Percentiles rank a stretch among this genome's conserved stretches.
phyloP scores from a whole-genome alignment of 331 rosid species.

The Phaseolus coccineus region DNA sequence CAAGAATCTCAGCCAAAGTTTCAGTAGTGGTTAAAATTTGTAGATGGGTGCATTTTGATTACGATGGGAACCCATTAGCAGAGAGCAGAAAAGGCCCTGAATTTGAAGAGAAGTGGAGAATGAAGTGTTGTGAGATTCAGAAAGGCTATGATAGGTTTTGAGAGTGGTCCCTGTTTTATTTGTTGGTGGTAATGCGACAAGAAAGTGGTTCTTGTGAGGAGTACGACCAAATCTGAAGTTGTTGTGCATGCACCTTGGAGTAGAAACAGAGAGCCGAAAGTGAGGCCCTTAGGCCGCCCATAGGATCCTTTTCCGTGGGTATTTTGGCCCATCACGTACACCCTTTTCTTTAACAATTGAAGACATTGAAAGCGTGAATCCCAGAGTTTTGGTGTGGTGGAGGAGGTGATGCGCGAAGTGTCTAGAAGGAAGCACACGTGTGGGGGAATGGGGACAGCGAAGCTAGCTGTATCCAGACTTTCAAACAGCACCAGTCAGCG shows the following conservation, averaged over 20 bases:
- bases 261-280: conserved; percentile 12
- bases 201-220: not conserved
- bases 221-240: conserved; percentile 3
- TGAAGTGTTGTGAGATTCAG: conserved; percentile 14
- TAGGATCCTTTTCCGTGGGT: not conserved
- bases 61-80: not conserved
- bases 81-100: not conserved
- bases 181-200: conserved; percentile 20
- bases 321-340: not conserved
- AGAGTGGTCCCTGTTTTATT: conserved; percentile 27
- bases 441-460: not conserved
- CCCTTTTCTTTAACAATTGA: too few species aligned
- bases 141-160: not conserved
- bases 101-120: not conserved
- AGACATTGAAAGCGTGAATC: not conserved
- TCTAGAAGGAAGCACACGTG: conserved; percentile 34
- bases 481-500: not conserved
- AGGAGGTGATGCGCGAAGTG: not conserved
- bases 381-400: not conserved
- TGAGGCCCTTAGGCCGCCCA: not conserved
- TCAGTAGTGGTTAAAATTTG: not conserved
- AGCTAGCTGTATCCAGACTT: conserved; percentile 46
- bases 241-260: conserved; percentile 13
- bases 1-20: not conserved
- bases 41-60: not conserved